Conservation (phyloP, 345 rosid species). For the Raphanus sativus region DNA sequence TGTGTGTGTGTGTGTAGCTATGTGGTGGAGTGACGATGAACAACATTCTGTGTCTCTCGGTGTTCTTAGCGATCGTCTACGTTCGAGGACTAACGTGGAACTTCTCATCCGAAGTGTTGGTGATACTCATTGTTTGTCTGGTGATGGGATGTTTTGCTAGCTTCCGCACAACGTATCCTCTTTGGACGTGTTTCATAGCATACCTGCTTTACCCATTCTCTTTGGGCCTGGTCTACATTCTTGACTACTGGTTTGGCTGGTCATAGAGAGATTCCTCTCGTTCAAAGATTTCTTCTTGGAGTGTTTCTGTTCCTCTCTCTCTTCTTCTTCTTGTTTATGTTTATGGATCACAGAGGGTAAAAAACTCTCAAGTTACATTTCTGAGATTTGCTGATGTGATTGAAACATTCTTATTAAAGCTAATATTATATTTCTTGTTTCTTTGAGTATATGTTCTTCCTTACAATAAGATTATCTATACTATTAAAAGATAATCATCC, state of each 20-base stretch:
- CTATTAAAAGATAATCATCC: no score
- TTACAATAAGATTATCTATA: no score
- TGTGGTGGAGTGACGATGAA: slow-evolving; percentile 95
- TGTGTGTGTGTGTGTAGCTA: slow-evolving; percentile 41
- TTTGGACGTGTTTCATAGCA: slow-evolving; percentile 78
- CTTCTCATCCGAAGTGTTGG: slow-evolving; percentile 91
- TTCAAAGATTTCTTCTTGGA: not conserved
- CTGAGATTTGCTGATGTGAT: slow-evolving; percentile 24
- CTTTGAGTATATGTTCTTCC: not conserved
- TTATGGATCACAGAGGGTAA: slow-evolving; percentile 19
- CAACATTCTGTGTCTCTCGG: slow-evolving; percentile 84
- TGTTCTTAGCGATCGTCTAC: slow-evolving; percentile 86
- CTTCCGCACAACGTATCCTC: slow-evolving; percentile 85
- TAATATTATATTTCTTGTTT: slow-evolving; percentile 9
- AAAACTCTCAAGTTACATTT: not conserved
- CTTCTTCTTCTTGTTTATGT: not conserved
- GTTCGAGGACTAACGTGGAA: slow-evolving; percentile 83
- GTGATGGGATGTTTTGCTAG: slow-evolving; percentile 84
- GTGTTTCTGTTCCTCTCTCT: not conserved
- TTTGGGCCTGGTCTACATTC: slow-evolving; percentile 79
- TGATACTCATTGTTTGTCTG: slow-evolving; percentile 75
- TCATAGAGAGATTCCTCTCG: slow-evolving; percentile 34
- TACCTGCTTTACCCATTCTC: slow-evolving; percentile 81
- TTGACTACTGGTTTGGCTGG: slow-evolving; percentile 84
- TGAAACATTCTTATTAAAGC: slow-evolving; percentile 9